A percentile compares a stretch with the other conserved stretches of the same genome.
These are phyloP conservation scores for Colletotrichum tamarilloi DNA, from an alignment of 2,329 filamentous ascomycete genomes.

Conservation along the genomic window DNA sequence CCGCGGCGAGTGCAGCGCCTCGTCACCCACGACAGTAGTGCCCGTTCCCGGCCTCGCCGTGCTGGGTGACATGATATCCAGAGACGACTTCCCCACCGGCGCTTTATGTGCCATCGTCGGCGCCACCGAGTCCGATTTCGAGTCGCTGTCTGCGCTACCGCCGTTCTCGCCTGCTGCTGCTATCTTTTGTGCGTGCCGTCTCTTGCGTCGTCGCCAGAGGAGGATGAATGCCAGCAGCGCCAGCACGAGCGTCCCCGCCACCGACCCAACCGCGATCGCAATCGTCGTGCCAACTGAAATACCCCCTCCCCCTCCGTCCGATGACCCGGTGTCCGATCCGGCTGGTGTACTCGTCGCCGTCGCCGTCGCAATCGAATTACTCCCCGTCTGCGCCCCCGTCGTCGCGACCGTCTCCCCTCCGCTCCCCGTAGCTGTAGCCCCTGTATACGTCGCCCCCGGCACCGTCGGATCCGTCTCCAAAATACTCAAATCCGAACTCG, in stretches of 20 bases:
- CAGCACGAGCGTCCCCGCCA: constrained; percentile 17
- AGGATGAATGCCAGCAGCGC: constrained; percentile 17
- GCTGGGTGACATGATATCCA: constrained; percentile 17
- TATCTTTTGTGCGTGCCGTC: not conserved
- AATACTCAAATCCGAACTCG: constrained; percentile 34
- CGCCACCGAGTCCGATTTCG: not conserved
- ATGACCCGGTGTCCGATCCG: not conserved
- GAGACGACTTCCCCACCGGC: constrained; percentile 2
- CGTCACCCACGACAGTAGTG: constrained; percentile 10
- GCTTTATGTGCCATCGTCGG: constrained; percentile 20
- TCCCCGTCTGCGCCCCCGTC: not conserved
- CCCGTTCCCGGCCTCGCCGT: constrained; percentile 17
- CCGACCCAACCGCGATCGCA: constrained; percentile 26
- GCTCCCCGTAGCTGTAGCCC: not conserved
- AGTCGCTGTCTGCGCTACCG: not conserved
- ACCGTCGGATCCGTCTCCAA: constrained; percentile 38
- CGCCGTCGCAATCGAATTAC: not conserved
- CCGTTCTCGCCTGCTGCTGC: not conserved
- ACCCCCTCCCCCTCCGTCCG: not conserved
- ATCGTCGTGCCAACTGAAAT: constrained; percentile 21
- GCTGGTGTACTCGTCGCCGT: constrained; percentile 5
- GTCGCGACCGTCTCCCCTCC: not conserved
- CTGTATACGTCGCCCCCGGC: constrained; percentile 34
- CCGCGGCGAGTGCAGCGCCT: constrained; percentile 11
- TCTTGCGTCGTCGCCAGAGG: constrained; percentile 14